These are phyloP conservation scores for Gaillardinia entomophila DNA, from an alignment of 805 yeast genomes.

Conservation along the genomic window DNA sequence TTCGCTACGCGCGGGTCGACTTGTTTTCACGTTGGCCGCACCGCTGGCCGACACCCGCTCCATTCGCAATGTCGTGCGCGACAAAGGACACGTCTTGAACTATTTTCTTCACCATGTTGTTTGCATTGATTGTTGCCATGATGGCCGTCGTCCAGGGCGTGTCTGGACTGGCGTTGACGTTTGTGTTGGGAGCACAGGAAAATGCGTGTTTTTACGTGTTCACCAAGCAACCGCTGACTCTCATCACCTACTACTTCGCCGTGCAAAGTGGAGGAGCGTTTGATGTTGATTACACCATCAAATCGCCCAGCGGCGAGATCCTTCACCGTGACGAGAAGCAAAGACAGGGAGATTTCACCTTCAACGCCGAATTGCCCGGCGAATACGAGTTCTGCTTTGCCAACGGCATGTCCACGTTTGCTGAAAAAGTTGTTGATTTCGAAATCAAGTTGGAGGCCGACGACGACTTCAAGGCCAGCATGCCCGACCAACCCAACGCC, in stretches of 20 bases:
- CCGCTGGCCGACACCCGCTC: too few relatives aligned
- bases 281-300: slow-evolving; percentile 67
- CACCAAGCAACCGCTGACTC: slow-evolving; percentile 53
- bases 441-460: slow-evolving; percentile 48
- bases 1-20: too few relatives aligned
- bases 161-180: slow-evolving; percentile 59
- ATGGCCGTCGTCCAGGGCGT: slow-evolving; percentile 26
- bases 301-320: slow-evolving; percentile 51
- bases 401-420: slow-evolving; percentile 74
- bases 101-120: neutral
- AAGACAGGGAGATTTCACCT: slow-evolving; percentile 75
- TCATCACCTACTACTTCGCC: slow-evolving; percentile 73
- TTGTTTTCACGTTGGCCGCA: too few relatives aligned
- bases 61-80: neutral
- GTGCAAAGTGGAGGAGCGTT: slow-evolving; percentile 78
- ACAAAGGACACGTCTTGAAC: neutral
- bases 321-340: slow-evolving; percentile 53
- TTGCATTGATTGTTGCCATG: slow-evolving; percentile 6
- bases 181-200: slow-evolving; percentile 71
- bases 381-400: slow-evolving; percentile 86
- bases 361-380: slow-evolving; percentile 60
- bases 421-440: slow-evolving; percentile 80
- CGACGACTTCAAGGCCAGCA: slow-evolving; percentile 47
- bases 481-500: slow-evolving; percentile 48
- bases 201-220: slow-evolving; percentile 65